Percentiles rank a stretch among this genome's conserved stretches.
Evolutionary conservation across 2,329 filamentous ascomycete species (phyloP).

Genomic region (Bipolaris gigantea): DNA sequence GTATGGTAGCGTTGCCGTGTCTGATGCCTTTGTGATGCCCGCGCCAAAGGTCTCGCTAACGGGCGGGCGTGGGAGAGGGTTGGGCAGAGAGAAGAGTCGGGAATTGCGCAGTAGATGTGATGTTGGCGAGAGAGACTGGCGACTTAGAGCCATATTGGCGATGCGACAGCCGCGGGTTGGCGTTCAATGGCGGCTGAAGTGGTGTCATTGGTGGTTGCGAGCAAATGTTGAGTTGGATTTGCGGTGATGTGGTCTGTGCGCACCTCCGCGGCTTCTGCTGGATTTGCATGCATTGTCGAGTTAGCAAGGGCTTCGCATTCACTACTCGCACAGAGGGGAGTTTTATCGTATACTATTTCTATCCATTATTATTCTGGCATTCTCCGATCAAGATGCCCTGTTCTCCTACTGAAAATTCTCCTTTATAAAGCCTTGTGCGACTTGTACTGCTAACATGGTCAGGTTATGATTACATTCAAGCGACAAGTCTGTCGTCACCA

Average conservation of each 20-base stretch:
- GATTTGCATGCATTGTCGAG: constrained; percentile 1
- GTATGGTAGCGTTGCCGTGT: constrained; percentile 72
- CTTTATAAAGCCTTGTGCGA: not conserved
- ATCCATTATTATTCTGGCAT: not conserved
- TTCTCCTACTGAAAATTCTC: not conserved
- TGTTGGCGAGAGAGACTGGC: constrained; percentile 57
- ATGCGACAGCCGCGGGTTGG: constrained; percentile 42
- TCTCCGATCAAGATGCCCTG: too few species aligned
- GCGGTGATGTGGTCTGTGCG: constrained; percentile 12
- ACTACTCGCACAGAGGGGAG: not conserved
- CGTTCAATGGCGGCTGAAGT: constrained; percentile 40
- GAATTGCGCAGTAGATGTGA: constrained; percentile 78
- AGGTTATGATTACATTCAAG: not conserved
- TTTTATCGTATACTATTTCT: too few species aligned
- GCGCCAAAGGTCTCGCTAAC: constrained; percentile 50
- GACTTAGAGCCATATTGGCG: constrained; percentile 39
- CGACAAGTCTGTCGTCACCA: not conserved
- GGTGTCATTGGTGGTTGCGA: constrained; percentile 13
- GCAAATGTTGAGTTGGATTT: constrained; percentile 18
- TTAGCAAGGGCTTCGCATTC: not conserved
- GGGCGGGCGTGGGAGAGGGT: constrained; percentile 67
- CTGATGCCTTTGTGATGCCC: constrained; percentile 58
- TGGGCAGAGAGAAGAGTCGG: constrained; percentile 84
- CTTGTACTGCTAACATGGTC: not conserved
- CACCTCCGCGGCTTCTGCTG: constrained; percentile 24